Evolutionary conservation across 805 yeast genomes (phyloP).

Genomic region (Lipomyces yamanashiensis): DNA sequence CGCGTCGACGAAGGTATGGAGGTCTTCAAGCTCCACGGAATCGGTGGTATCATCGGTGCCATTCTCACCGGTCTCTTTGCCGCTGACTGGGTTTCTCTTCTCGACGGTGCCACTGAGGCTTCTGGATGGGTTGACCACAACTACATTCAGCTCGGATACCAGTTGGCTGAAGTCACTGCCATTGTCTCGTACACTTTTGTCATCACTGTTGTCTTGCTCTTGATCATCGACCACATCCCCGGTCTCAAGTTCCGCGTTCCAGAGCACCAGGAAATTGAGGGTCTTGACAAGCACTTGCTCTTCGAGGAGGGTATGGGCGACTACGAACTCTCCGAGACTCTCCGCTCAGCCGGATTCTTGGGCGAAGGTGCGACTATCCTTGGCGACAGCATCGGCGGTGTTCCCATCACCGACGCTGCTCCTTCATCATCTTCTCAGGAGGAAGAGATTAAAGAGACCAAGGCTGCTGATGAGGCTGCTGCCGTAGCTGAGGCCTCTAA

Average conservation of each 20-base stretch:
- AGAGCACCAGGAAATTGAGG: slow-evolving; percentile 84
- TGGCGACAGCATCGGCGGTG: slow-evolving; percentile 24
- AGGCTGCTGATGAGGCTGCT: not conserved
- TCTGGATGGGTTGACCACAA: slow-evolving; percentile 84
- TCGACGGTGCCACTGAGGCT: slow-evolving; percentile 59
- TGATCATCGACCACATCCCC: slow-evolving; percentile 74
- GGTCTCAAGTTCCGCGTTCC: slow-evolving; percentile 78
- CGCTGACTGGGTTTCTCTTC: slow-evolving; percentile 77
- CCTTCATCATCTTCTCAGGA: slow-evolving; percentile 19
- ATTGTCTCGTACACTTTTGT: slow-evolving; percentile 76
- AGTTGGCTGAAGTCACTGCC: slow-evolving; percentile 76
- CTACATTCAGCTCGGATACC: slow-evolving; percentile 83
- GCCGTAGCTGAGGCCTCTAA: not conserved
- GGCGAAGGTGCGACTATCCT: slow-evolving; percentile 13
- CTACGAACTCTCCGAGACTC: slow-evolving; percentile 31
- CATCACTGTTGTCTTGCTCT: slow-evolving; percentile 70
- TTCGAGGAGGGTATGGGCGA: slow-evolving; percentile 37
- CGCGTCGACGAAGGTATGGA: slow-evolving; percentile 94
- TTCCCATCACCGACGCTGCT: slow-evolving; percentile 19
- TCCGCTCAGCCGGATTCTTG: slow-evolving; percentile 28
- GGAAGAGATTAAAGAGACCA: slow-evolving; percentile 1
- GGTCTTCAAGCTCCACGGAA: slow-evolving; percentile 88
- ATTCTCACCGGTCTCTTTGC: slow-evolving; percentile 90
- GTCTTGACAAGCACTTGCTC: slow-evolving; percentile 65
- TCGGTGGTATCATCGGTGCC: slow-evolving; percentile 84